phyloP scores from a whole-genome alignment of 2,329 filamentous ascomycete species.

The Davidsoniella virescens region DNA sequence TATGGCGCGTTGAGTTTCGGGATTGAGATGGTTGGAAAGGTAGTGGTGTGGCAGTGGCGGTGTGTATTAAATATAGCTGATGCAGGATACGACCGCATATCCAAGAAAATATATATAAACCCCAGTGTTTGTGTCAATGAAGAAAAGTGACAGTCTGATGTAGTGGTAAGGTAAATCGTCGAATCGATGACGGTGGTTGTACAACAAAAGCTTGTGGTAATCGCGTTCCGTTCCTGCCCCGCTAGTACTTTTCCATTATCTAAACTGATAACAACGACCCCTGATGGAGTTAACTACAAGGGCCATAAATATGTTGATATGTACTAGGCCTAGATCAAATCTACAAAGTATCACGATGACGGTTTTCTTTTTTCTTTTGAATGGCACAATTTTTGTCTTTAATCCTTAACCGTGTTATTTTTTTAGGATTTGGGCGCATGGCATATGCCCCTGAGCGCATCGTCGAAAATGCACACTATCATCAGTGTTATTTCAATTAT shows the following conservation, averaged over 20 bases:
- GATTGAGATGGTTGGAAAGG: too few species aligned
- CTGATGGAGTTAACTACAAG: background rate
- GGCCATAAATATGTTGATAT: background rate
- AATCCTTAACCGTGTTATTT: constrained; percentile 6
- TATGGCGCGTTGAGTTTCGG: too few species aligned
- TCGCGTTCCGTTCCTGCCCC: background rate
- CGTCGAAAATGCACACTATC: constrained; percentile 2
- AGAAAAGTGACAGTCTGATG: background rate
- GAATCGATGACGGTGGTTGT: background rate
- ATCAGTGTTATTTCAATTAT: background rate
- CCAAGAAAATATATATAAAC: too few species aligned
- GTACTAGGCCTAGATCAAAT: background rate
- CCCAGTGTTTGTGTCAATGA: background rate
- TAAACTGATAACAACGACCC: too few species aligned
- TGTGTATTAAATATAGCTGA: too few species aligned
- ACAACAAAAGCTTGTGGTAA: background rate
- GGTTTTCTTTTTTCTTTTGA: background rate
- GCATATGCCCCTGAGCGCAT: background rate
- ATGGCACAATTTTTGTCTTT: constrained; percentile 1
- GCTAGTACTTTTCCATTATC: background rate
- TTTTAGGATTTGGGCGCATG: background rate
- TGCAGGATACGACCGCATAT: too few species aligned
- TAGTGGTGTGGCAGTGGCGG: too few species aligned
- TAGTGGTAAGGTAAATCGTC: background rate
- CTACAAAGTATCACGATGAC: background rate